phyloP scores from a whole-genome alignment of 129 eudicot species.

The Gnaphalium uliginosum region DNA sequence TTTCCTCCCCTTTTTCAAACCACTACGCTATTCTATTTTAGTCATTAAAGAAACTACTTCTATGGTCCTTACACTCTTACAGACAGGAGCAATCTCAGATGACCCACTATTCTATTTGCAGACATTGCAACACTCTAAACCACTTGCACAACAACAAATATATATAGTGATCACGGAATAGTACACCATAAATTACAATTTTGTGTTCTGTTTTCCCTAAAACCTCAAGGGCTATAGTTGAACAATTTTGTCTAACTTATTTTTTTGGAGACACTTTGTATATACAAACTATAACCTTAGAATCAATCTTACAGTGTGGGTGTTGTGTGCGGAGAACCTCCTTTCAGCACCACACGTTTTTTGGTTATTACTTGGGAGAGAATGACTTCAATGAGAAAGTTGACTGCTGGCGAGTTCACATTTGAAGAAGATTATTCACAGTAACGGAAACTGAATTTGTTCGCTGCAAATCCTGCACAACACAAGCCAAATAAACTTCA shows the following conservation, averaged over 20 bases:
- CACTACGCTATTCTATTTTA: neutral
- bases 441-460: constrained; percentile 85
- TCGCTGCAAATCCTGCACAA: constrained; percentile 87
- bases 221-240: constrained; percentile 19
- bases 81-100: constrained; percentile 8
- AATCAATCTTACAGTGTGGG: constrained; percentile 14
- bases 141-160: constrained; percentile 24
- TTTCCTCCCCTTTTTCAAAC: neutral
- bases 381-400: constrained; percentile 2
- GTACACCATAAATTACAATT: constrained; percentile 24
- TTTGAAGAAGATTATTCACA: constrained; percentile 96
- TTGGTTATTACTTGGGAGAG: constrained; percentile 10
- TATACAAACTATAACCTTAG: constrained; percentile 39
- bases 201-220: constrained; percentile 20
- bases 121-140: constrained; percentile 13
- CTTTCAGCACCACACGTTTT: constrained; percentile 12
- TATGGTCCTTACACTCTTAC: neutral
- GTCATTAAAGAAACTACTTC: constrained; percentile 8
- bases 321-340: constrained; percentile 15
- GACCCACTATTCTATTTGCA: neutral
- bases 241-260: constrained; percentile 24
- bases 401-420: constrained; percentile 38
- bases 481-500: constrained; percentile 23
- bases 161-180: constrained; percentile 8
- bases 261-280: constrained; percentile 30